Evolutionary conservation across 306 rosid species (phyloP), one percentile per base, ranked within the genome.

Genomic region (Malus sieversii): DNA sequence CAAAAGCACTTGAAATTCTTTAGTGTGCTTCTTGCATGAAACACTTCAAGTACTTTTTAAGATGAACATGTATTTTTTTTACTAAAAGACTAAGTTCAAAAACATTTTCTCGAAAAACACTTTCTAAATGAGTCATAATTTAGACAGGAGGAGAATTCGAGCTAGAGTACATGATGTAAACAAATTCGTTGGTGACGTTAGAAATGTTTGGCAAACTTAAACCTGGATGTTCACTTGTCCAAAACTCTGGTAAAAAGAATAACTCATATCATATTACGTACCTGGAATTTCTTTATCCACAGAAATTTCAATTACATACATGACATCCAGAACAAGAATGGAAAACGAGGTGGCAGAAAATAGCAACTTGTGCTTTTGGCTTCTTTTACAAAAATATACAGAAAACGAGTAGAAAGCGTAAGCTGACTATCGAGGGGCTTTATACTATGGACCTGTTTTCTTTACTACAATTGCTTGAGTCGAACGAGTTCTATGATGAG

Each of bases 311-410:
- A 18, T 71, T 78, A 76, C 63, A 64, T 69, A 65, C 65, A 70
- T 78, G 84, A 71, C 78, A 75, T 77, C 69, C 81, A 79, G 76
- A 57, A 64, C 77, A 86, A 83, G 79, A 87, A 86, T 82, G 80
- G 63, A 71, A 82, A 85, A 88, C 91, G 89, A 91, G 83, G 82
- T 70, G 67, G 74, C 27, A 73, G 78, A 55, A 33, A 38, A 58
- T 46, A 71, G 76, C 71, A 80, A 68, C 75, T 80, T 59, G 71
- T 75, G 83, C 72, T 35, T 46, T 45, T 38, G 73, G 27, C 71
- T 82, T 75, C 78, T 73, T 77, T 62, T 77, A 77, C 81, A 71
- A 66, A 52, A 82, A 80, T 89, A 80, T 88, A 92, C 90, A 85
- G 69, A 84, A 75, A 57, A 84, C 81, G 85, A 30, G 70, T 71